Evolutionary conservation across 2,329 filamentous ascomycete genomes (phyloP).

Genomic region (Xylariales sp.): DNA sequence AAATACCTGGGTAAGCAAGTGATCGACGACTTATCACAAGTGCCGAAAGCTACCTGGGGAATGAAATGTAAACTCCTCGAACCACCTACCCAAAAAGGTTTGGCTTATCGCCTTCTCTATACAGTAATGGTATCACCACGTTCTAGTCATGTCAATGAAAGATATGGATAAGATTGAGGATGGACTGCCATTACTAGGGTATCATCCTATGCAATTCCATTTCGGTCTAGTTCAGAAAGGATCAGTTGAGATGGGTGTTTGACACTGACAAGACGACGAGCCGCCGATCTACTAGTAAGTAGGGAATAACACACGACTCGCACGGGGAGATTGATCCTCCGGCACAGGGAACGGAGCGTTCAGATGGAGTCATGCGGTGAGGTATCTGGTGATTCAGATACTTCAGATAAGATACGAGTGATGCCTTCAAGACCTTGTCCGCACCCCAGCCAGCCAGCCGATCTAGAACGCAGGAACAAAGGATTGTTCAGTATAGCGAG

Average conservation of each 20-base stretch:
- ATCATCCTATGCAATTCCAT: conserved; percentile 13
- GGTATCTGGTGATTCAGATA: conserved; percentile 9
- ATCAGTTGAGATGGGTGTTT: not conserved
- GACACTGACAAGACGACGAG: not conserved
- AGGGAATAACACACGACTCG: conserved; percentile 9
- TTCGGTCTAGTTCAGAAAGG: conserved; percentile 7
- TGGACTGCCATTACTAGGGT: conserved; percentile 8
- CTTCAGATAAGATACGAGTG: conserved; percentile 15
- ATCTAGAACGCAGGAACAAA: conserved; percentile 30
- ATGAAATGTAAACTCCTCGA: conserved; percentile 1
- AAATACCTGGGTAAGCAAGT: conserved; percentile 10
- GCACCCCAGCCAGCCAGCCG: conserved; percentile 1
- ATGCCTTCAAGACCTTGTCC: conserved; percentile 8
- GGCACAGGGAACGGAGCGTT: conserved; percentile 17
- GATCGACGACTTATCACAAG: conserved; percentile 25
- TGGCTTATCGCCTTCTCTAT: conserved; percentile 9
- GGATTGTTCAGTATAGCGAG: conserved; percentile 14
- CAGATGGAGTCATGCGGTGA: conserved; percentile 17
- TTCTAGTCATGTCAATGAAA: not conserved
- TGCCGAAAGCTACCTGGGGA: conserved; percentile 19
- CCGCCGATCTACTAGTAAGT: not conserved
- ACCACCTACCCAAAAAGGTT: conserved; percentile 25
- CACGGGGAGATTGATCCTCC: conserved; percentile 13
- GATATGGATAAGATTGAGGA: conserved; percentile 13
- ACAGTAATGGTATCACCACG: conserved; percentile 11